These are phyloP conservation scores for Candida boidinii DNA, from an alignment of 805 yeast species.

Conservation along the genomic window DNA sequence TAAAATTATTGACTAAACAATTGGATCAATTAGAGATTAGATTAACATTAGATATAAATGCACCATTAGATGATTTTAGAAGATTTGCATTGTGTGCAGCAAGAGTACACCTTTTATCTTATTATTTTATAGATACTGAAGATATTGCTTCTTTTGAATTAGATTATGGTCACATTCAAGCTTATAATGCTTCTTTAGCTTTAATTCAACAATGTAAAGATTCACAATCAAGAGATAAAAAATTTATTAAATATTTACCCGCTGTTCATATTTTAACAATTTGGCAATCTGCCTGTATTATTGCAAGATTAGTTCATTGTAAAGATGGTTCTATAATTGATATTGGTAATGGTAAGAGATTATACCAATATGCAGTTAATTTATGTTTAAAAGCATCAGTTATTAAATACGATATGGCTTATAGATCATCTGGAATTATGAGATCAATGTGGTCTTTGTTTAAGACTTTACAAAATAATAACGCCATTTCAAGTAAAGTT, in stretches of 20 bases:
- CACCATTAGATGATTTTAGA: conserved; percentile 57
- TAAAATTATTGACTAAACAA: conserved; percentile 62
- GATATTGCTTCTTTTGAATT: conserved; percentile 47
- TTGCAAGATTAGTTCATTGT: conserved; percentile 73
- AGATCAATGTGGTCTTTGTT: conserved; percentile 88
- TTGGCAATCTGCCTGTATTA: conserved; percentile 89
- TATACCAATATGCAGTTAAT: conserved; percentile 58
- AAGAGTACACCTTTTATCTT: conserved; percentile 74
- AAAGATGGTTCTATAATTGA: conserved; percentile 61
- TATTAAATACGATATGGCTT: conserved; percentile 85
- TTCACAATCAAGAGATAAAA: conserved; percentile 50
- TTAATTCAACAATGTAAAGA: conserved; percentile 58
- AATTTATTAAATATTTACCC: conserved; percentile 72
- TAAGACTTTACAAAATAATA: conserved; percentile 53
- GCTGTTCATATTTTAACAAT: conserved; percentile 71
- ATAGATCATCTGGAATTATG: conserved; percentile 90
- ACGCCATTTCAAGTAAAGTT: conserved; percentile 32
- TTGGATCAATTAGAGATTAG: conserved; percentile 68
- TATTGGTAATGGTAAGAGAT: conserved; percentile 58
- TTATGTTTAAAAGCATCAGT: conserved; percentile 75
- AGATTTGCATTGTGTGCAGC: conserved; percentile 63
- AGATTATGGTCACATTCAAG: conserved; percentile 63
- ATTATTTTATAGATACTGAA: conserved; percentile 65
- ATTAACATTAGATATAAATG: conserved; percentile 27
- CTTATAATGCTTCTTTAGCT: conserved; percentile 73